phyloP scores from a whole-genome alignment of 345 rosid species.

The Brassica incana region DNA sequence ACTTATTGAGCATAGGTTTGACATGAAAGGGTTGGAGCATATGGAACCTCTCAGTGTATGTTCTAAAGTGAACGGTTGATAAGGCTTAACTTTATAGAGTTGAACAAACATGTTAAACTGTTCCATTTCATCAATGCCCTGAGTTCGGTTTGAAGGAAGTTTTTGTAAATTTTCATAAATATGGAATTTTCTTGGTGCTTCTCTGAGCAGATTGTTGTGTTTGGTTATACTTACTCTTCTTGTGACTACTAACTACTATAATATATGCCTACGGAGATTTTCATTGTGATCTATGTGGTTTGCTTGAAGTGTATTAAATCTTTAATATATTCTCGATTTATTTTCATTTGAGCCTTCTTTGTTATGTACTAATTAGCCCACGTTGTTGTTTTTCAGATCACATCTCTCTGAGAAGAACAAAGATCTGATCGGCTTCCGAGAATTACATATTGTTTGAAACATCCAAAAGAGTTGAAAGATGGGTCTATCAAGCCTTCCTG shows the following conservation, averaged over 20 bases:
- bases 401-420: conserved; percentile 4
- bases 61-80: background rate
- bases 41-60: background rate
- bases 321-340: background rate
- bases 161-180: too few species aligned
- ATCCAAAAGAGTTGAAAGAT: conserved; percentile 39
- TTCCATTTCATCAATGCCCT: background rate
- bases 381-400: conserved; percentile 38
- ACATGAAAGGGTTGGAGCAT: conserved; percentile 1
- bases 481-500: conserved; percentile 88
- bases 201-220: background rate
- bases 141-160: background rate
- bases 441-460: background rate
- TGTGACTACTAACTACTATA: background rate
- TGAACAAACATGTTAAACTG: background rate
- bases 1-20: background rate
- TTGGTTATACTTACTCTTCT: background rate
- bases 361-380: conserved; percentile 23
- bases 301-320: background rate
- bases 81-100: background rate
- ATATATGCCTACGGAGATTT: background rate
- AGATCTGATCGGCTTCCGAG: conserved; percentile 5
- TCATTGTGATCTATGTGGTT: background rate
- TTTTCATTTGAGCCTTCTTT: background rate
- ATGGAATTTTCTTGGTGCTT: background rate